Conservation (phyloP, 139 green algal genomes). For the Coelastrella sp. region DNA sequence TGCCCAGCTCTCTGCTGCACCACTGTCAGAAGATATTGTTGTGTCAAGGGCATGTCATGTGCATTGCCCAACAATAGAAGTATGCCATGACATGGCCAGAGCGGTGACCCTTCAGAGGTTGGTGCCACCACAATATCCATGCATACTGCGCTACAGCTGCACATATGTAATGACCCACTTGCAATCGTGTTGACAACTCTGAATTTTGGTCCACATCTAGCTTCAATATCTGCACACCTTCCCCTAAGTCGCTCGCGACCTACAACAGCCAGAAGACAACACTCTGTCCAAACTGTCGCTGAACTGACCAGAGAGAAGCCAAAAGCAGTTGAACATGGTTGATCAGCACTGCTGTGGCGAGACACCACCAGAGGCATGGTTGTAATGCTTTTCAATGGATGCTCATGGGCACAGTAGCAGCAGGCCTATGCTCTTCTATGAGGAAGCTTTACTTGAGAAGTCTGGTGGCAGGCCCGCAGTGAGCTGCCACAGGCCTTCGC, state of each 20-base stretch:
- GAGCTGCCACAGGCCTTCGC: background rate
- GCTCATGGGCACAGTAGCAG: too few relatives aligned
- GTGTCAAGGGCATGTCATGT: too few relatives aligned
- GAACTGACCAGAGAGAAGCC: too few relatives aligned
- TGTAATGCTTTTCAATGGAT: too few relatives aligned
- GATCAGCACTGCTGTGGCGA: background rate
- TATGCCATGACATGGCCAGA: too few relatives aligned
- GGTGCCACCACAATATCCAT: background rate
- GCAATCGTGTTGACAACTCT: constrained; percentile 76
- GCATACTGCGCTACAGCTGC: background rate
- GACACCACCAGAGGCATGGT: background rate
- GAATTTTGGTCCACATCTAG: constrained; percentile 95
- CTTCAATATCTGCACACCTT: constrained; percentile 89
- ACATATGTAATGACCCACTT: constrained; percentile 4
- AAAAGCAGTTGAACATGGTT: too few relatives aligned
- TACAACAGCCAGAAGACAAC: constrained; percentile 1
- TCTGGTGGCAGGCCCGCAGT: too few relatives aligned
- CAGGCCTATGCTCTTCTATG: background rate
- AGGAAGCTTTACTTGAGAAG: background rate
- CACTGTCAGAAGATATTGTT: too few relatives aligned
- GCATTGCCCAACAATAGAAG: too few relatives aligned
- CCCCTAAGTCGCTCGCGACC: constrained; percentile 66
- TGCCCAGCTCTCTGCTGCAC: too few relatives aligned
- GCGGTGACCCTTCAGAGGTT: too few relatives aligned
- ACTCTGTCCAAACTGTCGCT: too few relatives aligned